Base-by-base conservation (phyloP, 2,329 filamentous ascomycete genomes). In the Trichoderma sp. region DNA sequence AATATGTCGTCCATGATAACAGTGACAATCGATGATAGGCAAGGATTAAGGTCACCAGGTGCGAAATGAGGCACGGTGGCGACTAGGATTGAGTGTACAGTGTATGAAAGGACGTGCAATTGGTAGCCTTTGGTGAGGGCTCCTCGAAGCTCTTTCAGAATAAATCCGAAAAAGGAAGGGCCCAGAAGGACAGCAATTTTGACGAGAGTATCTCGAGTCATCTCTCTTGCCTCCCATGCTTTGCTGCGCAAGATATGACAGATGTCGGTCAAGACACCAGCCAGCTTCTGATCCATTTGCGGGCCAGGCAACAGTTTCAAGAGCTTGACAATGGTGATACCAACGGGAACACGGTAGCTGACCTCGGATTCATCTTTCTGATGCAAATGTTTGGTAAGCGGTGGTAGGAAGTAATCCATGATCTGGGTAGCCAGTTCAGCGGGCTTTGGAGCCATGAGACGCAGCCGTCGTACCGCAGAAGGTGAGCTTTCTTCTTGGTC, bases 1-100 rank as follows among this genome's bases (percentile, higher is more conserved):
- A 99, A 99, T 14, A 97, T 97, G 82, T 99, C 97, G 81, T 99
- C 97, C 94, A 99, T 97, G 78, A 98, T 93, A 60, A 99, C 91
- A 1, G 91, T 89, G 63, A 97, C 92, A 60, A 98, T 91, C 12
- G 93, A 89, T 3, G 90, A 86, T 9, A 98, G 87, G 81, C 95
- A 98, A 81, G 98, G 95, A 81, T 99, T 95, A 35, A 99, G 86
- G 79, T 96, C 95, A 29, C 97, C 97, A 21, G 95, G 92, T 56
- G 91, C 87, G 80, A 95, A 93, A 2, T 91, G 88, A 11, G 94
- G 92, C 12, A 93, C 91, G 9, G 93, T 91, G 6, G 91, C 89
- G 12, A 98, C 91, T 24, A 99, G 87, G 68, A 99, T 94, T 0
- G 95, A 94, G 84, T 99, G 97, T 82, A 99, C 91, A 0, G 97